These are phyloP conservation scores for Physaria fendleri DNA, from an alignment of 345 rosid species.

Conservation along the genomic window DNA sequence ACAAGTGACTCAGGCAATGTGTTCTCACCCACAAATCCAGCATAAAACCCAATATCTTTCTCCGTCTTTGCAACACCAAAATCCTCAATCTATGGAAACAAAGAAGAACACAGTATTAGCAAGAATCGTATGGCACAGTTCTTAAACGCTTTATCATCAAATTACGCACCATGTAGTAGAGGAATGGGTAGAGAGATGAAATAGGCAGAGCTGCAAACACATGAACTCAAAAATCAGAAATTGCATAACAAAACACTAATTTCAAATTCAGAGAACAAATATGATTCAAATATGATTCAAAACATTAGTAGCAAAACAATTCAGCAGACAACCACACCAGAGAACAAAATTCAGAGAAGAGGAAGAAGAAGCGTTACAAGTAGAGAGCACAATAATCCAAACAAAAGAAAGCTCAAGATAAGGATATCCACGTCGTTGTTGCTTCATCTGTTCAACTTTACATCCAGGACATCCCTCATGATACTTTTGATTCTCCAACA, in stretches of 20 bases:
- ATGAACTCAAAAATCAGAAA: background rate
- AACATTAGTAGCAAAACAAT: background rate
- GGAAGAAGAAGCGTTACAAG: constrained; percentile 34
- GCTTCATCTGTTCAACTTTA: constrained; percentile 55
- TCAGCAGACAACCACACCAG: too few species aligned
- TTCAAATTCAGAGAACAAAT: too few species aligned
- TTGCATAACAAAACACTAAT: constrained; percentile 12
- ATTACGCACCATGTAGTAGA: constrained; percentile 78
- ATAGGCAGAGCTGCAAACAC: constrained; percentile 63
- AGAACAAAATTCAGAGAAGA: background rate
- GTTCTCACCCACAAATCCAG: constrained; percentile 79
- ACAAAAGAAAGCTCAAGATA: constrained; percentile 46
- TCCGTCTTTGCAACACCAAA: constrained; percentile 69
- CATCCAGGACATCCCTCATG: constrained; percentile 52
- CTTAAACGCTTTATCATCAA: background rate
- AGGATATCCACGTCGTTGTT: constrained; percentile 47
- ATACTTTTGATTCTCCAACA: constrained; percentile 17
- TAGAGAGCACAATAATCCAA: constrained; percentile 68
- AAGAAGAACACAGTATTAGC: background rate
- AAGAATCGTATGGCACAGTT: background rate
- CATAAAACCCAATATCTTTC: constrained; percentile 83
- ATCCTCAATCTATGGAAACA: constrained; percentile 50
- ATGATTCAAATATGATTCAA: too few species aligned
- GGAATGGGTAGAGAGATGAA: constrained; percentile 80
- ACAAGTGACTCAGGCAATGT: background rate